Base-by-base conservation (phyloP, 129 eudicot genomes). In the Pittosporum tobira region DNA sequence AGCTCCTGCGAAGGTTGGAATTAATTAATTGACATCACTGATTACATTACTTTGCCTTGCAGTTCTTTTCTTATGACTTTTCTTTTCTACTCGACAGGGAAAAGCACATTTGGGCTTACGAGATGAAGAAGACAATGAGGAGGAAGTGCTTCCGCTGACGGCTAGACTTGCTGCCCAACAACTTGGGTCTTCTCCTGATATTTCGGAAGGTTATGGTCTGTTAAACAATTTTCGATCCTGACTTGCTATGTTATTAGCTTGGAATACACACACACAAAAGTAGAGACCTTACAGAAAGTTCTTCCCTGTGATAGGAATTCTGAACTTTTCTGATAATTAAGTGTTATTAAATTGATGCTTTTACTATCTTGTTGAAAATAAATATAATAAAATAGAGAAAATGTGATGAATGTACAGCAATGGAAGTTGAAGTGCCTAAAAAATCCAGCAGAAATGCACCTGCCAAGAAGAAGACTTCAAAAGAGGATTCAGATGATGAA, bases 151-250 rank as follows among this genome's bases (percentile, higher is more conserved):
- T 61, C 83, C 62, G 9, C 81, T 91, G 37, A 76, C 70, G 60
- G 76, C 78, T 18, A 73, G 93, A 5, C 81, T 90, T 40, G 98
- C 98, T 43, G 77, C 81, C 23, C 85, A 86, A 62, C 83, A 80
- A 27, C 72, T 90, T 27, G 81, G 73, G 34, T 86, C 95, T 3
- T 85, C 95, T 49, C 95, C 93, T 62, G 95, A 90, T 46, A 77
- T 48, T 51, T 51, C 96, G 16, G 94, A 81, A 57, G 95, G 98
- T 90, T 76, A 55, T 50, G 4, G 88, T n/a, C n/a, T n/a, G n/a
- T n/a, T n/a, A n/a, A n/a, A n/a, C n/a, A n/a, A n/a, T n/a, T n/a
- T n/a, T n/a, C n/a, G n/a, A n/a, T n/a, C n/a, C n/a, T n/a, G n/a
- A n/a, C n/a, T n/a, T n/a, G n/a, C n/a, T n/a, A n/a, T n/a, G n/a